Evolutionary conservation across 2,329 filamentous ascomycete genomes (phyloP), one percentile per base, ranked within the genome.

Genomic region (Sporothrix globosa): DNA sequence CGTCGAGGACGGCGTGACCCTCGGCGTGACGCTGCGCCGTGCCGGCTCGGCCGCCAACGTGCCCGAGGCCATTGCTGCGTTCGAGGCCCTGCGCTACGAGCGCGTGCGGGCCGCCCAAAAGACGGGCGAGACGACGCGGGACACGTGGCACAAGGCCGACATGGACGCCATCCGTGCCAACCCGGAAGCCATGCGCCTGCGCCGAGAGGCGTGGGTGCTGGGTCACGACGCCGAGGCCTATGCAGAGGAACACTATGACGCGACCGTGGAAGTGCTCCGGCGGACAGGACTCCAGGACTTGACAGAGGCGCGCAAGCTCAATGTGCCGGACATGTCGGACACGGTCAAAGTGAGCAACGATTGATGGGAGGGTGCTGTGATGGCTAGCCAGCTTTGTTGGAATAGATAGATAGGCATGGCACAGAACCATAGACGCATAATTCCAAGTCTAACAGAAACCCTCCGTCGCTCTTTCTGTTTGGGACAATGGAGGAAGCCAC

Each of bases 1-100:
- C 0, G 82, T 86, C 76, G 83, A 85, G 75, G 84, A 85, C 75
- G 83, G 82, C 4, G 81, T 83, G 1, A 81, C 82, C 3, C 73
- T 85, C 5, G 83, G 82, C 4, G 79, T 81, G 71, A 53, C 69
- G 6, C 71, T 74, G 61, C 71, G 72, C 24, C 69, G 69, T 27
- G 69, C 68, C 14, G 71, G 67, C 21, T 27, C 30, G 2, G 41
- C 61, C 10, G 68, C 67, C 46, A 24, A 39, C 41, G 75, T 77
- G 13, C 76, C 76, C 2, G 71, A 71, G 13, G 77, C 77, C 9
- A 66, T 77, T 4, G 75, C 74, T 9, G 75, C 76, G 0, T 78
- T 76, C 14, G 77, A 78, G 71, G 77, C 76, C 27, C 69, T 79
- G 21, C 72, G 77, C 24, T 78, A 78, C 53, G 76, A 75, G 56